Evolutionary conservation across 495 filamentous ascomycete species (phyloP).

Genomic region (Tetracladium marchalianum): DNA sequence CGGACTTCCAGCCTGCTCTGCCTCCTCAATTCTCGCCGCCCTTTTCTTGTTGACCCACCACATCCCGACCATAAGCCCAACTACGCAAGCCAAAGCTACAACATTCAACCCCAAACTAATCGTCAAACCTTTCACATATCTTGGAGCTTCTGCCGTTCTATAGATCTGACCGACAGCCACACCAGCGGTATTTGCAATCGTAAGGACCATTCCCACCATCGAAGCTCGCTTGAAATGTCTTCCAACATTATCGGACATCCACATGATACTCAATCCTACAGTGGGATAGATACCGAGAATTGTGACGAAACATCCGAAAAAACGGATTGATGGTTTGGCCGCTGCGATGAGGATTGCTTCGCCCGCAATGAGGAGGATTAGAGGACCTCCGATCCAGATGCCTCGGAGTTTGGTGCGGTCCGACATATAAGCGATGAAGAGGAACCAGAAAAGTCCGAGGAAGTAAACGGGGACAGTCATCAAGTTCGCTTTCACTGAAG

Average conservation of each 20-base stretch:
- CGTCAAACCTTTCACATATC: conserved; percentile 35
- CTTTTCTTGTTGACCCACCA: conserved; percentile 53
- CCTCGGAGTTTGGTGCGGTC: conserved; percentile 49
- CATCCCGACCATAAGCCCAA: conserved; percentile 58
- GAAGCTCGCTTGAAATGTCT: conserved; percentile 15
- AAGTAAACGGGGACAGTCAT: conserved; percentile 82
- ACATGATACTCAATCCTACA: conserved; percentile 14
- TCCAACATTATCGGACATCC: conserved; percentile 15
- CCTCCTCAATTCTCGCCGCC: conserved; percentile 45
- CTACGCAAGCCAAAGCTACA: conserved; percentile 37
- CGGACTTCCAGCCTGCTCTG: conserved; percentile 11
- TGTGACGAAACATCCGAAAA: conserved; percentile 14
- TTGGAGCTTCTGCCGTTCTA: conserved; percentile 20
- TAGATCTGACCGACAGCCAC: conserved; percentile 16
- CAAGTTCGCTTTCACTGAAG: conserved; percentile 58
- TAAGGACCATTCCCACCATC: conserved; percentile 14
- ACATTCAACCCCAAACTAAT: conserved; percentile 39
- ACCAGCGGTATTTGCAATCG: conserved; percentile 13
- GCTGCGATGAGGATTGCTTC: conserved; percentile 14
- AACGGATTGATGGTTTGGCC: conserved; percentile 8
- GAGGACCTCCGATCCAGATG: conserved; percentile 11
- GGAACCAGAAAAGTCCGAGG: conserved; percentile 63
- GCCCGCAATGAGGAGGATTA: conserved; percentile 13
- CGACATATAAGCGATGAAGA: conserved; percentile 62
- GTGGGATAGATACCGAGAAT: conserved; percentile 16